These are phyloP conservation scores for Fusarium hainanense DNA, from an alignment of 2,329 filamentous ascomycete species.

Conservation along the genomic window DNA sequence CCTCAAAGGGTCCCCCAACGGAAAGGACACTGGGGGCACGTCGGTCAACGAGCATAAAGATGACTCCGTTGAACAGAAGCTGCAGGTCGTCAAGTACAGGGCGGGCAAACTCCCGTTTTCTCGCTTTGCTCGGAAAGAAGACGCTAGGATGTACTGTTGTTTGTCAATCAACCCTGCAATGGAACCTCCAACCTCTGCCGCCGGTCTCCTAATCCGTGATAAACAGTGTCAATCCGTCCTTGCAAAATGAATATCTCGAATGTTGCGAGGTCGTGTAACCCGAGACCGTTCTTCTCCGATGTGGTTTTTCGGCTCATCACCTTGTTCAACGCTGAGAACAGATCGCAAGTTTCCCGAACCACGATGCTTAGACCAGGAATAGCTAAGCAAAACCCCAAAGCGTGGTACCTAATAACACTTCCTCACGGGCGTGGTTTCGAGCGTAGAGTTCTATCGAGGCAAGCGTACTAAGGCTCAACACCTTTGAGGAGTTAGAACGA, in stretches of 20 bases:
- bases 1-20: slow-evolving; percentile 35
- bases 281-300: slow-evolving; percentile 34
- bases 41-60: slow-evolving; percentile 44
- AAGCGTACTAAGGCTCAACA: slow-evolving; percentile 12
- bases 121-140: slow-evolving; percentile 25
- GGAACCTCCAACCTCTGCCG: slow-evolving; percentile 25
- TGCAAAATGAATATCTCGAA: slow-evolving; percentile 32
- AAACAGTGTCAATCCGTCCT: slow-evolving; percentile 32
- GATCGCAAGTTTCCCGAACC: slow-evolving; percentile 31
- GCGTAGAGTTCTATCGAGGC: slow-evolving; percentile 4
- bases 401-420: slow-evolving; percentile 15
- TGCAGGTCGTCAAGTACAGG: slow-evolving; percentile 37
- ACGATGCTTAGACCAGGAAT: slow-evolving; percentile 27
- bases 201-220: slow-evolving; percentile 26
- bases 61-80: slow-evolving; percentile 36
- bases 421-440: slow-evolving; percentile 13
- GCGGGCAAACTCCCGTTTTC: slow-evolving; percentile 23
- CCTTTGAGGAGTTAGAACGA: slow-evolving; percentile 28
- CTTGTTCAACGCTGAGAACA: slow-evolving; percentile 36
- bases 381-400: slow-evolving; percentile 15
- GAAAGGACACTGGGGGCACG: slow-evolving; percentile 32
- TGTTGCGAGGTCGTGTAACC: slow-evolving; percentile 41
- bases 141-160: slow-evolving; percentile 35
- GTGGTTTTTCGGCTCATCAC: slow-evolving; percentile 33
- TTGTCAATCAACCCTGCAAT: slow-evolving; percentile 37